Base-by-base conservation (phyloP, 257 asterid species). In the Penstemon davidsonii region DNA sequence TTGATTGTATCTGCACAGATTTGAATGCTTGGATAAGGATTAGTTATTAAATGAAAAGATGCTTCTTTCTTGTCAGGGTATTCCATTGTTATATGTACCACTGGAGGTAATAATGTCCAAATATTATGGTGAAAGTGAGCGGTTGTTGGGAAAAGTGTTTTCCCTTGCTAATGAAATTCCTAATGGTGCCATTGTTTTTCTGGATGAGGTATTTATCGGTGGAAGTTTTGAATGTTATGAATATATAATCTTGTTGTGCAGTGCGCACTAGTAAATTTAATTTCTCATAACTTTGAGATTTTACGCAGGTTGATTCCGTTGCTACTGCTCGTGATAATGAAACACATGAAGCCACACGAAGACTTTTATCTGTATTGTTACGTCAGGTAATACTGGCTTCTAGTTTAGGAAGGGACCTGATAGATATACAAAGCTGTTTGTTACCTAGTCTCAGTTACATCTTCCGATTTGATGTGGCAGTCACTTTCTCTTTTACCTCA, bases 71-170 rank as follows among this genome's bases (percentile, higher is more conserved):
- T 75, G 70, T 79, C 86, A 91, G 99, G 91, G 91, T 55, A 85
- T 91, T 64, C 97, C 96, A 4, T 72, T 94, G 81, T 62, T 94
- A 72, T 89, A 94, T 57, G 95, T 94, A 69, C 99, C 99, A 41
- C 67, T 91, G 84, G 99, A 94, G 79, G 85, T 91, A 62, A 87
- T 94, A 60, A 75, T 91, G 97, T 94, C 97, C 47, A 94, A 94
- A 70, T 94, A 81, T 75, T 94, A 87, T 57, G 99, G 97, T 43
- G 97, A 93, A 85, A 93, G 98, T 61, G 98, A 93, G 72, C 96
- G 95, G 55, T 74, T 90, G 77, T 55, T 94, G 78, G 96, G 97
- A 18, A 90, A 90, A 81, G 97, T 86, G 53, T 94, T 94, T 80
- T 85, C 97, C 25, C 94, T 90, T 52, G 95, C 97, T 65, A 89